These are phyloP conservation scores for Capsella bursapastoris DNA, from an alignment of 345 rosid species.

Conservation along the genomic window DNA sequence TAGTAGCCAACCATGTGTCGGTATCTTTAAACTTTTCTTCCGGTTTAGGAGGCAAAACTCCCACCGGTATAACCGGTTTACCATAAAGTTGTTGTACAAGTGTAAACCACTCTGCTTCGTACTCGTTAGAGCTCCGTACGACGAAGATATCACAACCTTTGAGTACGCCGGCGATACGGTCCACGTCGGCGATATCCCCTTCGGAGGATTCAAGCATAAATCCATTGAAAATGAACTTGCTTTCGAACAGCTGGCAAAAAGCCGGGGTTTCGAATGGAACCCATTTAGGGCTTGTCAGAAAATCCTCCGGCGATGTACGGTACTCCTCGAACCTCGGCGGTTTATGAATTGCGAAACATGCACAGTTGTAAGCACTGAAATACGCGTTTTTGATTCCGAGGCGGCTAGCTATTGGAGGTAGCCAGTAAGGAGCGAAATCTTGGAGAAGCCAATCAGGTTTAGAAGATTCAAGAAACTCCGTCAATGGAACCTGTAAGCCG, in stretches of 20 bases:
- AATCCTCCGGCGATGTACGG: constrained; percentile 5
- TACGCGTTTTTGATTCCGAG: constrained; percentile 13
- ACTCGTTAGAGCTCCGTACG: constrained; percentile 53
- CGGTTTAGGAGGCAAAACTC: constrained; percentile 48
- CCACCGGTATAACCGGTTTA: constrained; percentile 55
- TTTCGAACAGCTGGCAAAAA: constrained; percentile 38
- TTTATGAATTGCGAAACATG: background rate
- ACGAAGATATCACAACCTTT: constrained; percentile 45
- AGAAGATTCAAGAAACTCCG: constrained; percentile 36
- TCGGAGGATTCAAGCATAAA: constrained; percentile 13
- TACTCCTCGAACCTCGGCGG: constrained; percentile 32
- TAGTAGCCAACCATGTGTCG: constrained; percentile 41
- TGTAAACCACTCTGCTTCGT: constrained; percentile 56
- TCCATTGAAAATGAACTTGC: constrained; percentile 23
- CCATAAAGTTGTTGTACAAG: constrained; percentile 39
- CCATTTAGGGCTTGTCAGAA: constrained; percentile 44
- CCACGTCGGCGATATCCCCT: constrained; percentile 35
- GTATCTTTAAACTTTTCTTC: background rate
- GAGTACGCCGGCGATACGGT: constrained; percentile 25
- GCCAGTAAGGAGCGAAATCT: constrained; percentile 54
- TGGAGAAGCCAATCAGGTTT: constrained; percentile 52
- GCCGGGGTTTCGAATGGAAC: constrained; percentile 44
- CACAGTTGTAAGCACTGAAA: constrained; percentile 8
- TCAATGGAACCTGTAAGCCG: constrained; percentile 36
- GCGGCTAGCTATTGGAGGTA: constrained; percentile 43